Base-by-base conservation (phyloP, 2,329 filamentous ascomycete genomes). In the Ceratocystis diversiconidia region DNA sequence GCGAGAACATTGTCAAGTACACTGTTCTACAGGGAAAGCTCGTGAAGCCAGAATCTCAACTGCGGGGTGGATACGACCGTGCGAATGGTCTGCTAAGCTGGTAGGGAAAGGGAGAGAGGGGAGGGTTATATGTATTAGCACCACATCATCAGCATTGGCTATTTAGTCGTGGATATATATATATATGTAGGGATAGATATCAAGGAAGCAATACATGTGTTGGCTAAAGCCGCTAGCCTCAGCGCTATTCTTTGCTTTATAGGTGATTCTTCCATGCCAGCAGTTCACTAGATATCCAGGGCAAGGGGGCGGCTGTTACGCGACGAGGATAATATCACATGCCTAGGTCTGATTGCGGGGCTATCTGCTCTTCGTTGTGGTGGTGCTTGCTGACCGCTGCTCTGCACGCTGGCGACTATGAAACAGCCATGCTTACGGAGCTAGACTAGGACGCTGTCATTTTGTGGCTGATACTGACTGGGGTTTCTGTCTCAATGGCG, bases 1-100 rank as follows among this genome's bases (percentile, higher is more conserved):
- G 91, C 72, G 92, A 96, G 79, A 95, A 94, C 69, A 84, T 99
- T 68, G 84, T 99, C 55, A 82, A 85, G 72, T 96, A 88, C 73
- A 97, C 94, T 0, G 82, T 99, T 2, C 74, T 97, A 71, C 88
- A 96, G 77, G 94, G 94, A 28, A 97, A 96, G 78, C 85, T 97
- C 30, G 85, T 97, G 63, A 96, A 96, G 79, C 90, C 92, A 0
- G 87, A 87, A 72, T 81, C 81, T 65, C 92, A 97, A 79, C 75
- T 99, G 69, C 79, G 94, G 68, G 94, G 89, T 30, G 94, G 94
- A 0, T 99, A 97, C 76, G 91, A 99, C 79, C 80, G 94, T 59
- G 80, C 79, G 65, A 90, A 80, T 73, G 89, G 90, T 7, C 65
- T 96, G 70, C 83, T 90, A 73, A 97, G 92, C 77, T 99, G 94